A percentile compares a stretch with the other conserved stretches of the same genome.
Conservation (phyloP, 306 rosid genomes). For the Lathyrus sativus region DNA sequence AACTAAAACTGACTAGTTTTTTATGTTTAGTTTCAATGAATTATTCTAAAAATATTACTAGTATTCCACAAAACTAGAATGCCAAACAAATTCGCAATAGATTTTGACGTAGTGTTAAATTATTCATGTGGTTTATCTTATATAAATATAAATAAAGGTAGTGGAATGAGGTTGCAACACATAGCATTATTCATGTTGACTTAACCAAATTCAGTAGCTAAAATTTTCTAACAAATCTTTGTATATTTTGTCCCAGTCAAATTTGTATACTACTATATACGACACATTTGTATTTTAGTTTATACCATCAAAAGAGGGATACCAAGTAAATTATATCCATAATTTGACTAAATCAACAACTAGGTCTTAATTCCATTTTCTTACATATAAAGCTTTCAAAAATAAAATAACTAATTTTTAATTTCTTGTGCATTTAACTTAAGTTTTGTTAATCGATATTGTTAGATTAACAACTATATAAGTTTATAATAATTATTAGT, state of each 20-base stretch:
- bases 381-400: slow-evolving; percentile 6
- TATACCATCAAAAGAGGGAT: not conserved
- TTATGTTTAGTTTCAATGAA: too few species aligned
- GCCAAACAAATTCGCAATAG: too few species aligned
- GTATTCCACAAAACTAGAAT: too few species aligned
- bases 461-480: too few species aligned
- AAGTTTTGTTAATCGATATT: too few species aligned
- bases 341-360: slow-evolving; percentile 23
- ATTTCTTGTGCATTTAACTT: not conserved
- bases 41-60: too few species aligned
- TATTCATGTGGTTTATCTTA: too few species aligned
- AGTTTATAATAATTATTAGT: too few species aligned
- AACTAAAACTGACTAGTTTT: too few species aligned
- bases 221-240: not conserved
- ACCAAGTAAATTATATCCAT: slow-evolving; percentile 32
- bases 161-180: too few species aligned
- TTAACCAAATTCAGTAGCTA: not conserved
- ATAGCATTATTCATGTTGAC: not conserved
- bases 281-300: not conserved
- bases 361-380: not conserved
- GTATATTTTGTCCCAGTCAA: slow-evolving; percentile 3
- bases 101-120: too few species aligned
- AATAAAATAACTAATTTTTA: not conserved
- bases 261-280: not conserved
- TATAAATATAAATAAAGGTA: too few species aligned